A percentile compares a stretch with the other conserved stretches of the same genome.
Conservation (phyloP, 2,329 filamentous ascomycete species). For the Sordariomycetes sp. region DNA sequence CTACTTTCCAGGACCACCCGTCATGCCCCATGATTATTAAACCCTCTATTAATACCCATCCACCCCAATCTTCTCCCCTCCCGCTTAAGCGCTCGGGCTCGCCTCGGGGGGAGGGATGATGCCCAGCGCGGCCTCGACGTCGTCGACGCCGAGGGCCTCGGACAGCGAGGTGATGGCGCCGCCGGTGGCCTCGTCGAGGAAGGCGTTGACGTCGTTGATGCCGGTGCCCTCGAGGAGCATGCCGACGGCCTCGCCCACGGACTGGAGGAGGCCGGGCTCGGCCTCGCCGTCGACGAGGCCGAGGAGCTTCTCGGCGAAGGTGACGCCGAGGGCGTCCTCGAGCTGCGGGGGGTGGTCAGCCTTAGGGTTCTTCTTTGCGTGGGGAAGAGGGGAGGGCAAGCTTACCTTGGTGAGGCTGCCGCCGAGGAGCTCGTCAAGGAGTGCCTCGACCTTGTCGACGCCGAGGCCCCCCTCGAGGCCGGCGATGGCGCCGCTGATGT, state of each 20-base stretch:
- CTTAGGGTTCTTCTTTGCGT: background rate
- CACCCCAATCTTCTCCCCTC: background rate
- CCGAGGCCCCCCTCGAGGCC: conserved; percentile 8
- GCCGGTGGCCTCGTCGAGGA: conserved; percentile 5
- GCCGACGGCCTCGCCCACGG: conserved; percentile 5
- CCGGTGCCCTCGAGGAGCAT: conserved; percentile 5
- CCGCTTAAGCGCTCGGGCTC: background rate
- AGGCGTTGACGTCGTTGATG: conserved; percentile 4
- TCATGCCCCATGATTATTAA: too few relatives aligned
- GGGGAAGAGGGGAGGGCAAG: background rate
- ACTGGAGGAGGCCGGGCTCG: conserved; percentile 5
- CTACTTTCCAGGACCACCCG: too few relatives aligned
- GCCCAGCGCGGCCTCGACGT: conserved; percentile 6
- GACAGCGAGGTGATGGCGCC: conserved; percentile 5
- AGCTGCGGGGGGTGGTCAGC: conserved; percentile 1
- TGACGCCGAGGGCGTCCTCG: conserved; percentile 7
- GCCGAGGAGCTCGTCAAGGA: conserved; percentile 11
- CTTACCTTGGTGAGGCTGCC: conserved; percentile 9
- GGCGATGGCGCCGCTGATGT: conserved; percentile 8
- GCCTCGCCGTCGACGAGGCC: conserved; percentile 5
- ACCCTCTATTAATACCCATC: background rate
- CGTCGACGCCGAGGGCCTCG: conserved; percentile 6
- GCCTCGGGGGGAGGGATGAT: background rate
- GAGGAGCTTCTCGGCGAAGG: conserved; percentile 8
- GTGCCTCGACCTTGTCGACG: conserved; percentile 9